These are phyloP conservation scores for Umbellularia californica DNA, from an alignment of 164 flowering plant species.

Conservation along the genomic window DNA sequence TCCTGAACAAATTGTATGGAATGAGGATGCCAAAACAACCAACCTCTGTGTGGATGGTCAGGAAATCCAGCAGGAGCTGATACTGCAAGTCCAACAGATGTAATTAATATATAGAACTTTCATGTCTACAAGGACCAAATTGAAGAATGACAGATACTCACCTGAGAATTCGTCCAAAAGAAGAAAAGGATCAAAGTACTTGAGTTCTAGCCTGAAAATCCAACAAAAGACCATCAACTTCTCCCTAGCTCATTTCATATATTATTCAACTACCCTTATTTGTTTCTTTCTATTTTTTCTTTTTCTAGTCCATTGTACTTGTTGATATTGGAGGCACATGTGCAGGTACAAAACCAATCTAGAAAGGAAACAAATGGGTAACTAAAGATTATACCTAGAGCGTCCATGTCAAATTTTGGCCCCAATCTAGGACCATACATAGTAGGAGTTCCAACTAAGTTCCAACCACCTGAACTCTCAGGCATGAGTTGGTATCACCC, in stretches of 20 bases:
- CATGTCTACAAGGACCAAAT: not conserved
- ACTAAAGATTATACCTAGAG: too few species aligned
- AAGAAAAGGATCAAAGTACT: conserved; percentile 82
- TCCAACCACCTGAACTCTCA: too few species aligned
- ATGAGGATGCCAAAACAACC: too few species aligned
- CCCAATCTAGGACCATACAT: too few species aligned
- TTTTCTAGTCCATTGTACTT: too few species aligned
- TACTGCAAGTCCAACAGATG: conserved; percentile 37
- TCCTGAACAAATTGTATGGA: too few species aligned
- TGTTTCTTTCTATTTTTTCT: too few species aligned
- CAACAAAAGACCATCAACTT: not conserved
- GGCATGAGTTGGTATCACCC: too few species aligned
- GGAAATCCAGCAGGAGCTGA: conserved; percentile 88
- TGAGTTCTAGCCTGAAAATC: conserved; percentile 63
- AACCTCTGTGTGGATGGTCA: conserved; percentile 97
- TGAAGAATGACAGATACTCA: conserved; percentile 23
- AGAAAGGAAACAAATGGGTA: too few species aligned
- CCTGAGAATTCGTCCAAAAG: conserved; percentile 82
- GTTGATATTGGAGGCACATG: not conserved
- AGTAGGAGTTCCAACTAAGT: conserved; percentile 8
- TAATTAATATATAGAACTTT: not conserved
- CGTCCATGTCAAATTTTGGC: too few species aligned
- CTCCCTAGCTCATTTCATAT: not conserved
- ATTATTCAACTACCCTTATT: too few species aligned
- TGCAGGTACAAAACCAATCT: too few species aligned